Conservation (phyloP, 169 alveolate genomes). For the Plasmodium adleri region DNA sequence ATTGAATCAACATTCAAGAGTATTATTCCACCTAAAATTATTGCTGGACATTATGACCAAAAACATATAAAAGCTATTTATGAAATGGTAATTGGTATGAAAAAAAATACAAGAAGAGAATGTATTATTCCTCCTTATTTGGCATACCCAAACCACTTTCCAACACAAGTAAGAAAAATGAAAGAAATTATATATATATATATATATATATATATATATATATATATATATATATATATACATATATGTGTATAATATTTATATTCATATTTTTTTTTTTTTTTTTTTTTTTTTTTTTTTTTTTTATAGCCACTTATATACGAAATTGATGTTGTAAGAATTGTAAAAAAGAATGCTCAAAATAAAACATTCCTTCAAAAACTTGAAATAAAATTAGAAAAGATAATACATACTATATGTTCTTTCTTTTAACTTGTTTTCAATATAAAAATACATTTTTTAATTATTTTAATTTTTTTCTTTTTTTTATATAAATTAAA, state of each 20-base stretch:
- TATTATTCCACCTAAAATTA: conserved; percentile 58
- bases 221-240: not conserved
- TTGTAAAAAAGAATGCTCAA: conserved; percentile 28
- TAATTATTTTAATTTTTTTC: not conserved
- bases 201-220: not conserved
- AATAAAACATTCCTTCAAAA: conserved; percentile 26
- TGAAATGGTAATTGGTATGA: conserved; percentile 74
- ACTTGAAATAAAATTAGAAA: conserved; percentile 5
- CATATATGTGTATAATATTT: not conserved
- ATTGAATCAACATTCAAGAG: conserved; percentile 67
- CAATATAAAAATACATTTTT: not conserved
- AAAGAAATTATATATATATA: not conserved
- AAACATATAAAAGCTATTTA: conserved; percentile 70
- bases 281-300: conserved; percentile 9
- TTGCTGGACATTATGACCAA: conserved; percentile 62
- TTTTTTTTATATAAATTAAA: too few relatives aligned
- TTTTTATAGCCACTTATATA: conserved; percentile 53
- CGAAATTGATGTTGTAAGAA: conserved; percentile 64
- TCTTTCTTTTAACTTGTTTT: conserved; percentile 36
- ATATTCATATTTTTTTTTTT: not conserved
- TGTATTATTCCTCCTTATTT: conserved; percentile 68
- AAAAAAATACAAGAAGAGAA: conserved; percentile 67
- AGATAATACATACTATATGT: conserved; percentile 18
- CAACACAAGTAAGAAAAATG: conserved; percentile 57
- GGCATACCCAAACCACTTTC: conserved; percentile 67